Percentiles rank a stretch among this genome's conserved stretches.
These are phyloP conservation scores for Erigeron philadelphicus DNA, from an alignment of 140 eudicot species.

Conservation along the genomic window DNA sequence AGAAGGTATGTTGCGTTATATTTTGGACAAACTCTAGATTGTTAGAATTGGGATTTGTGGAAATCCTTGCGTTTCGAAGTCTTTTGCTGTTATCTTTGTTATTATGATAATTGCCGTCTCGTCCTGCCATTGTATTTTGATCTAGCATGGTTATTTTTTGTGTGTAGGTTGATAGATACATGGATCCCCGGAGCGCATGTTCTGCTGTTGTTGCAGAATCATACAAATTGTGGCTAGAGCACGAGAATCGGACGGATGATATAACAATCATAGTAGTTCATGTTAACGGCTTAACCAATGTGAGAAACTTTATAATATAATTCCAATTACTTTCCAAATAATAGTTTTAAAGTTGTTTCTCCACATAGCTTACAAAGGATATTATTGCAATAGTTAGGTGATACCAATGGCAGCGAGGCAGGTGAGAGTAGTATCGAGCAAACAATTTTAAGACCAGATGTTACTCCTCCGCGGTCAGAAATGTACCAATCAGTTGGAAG, in stretches of 20 bases:
- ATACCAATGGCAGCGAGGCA: slow-evolving; percentile 13
- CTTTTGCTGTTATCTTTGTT: no score
- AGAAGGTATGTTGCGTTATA: no score
- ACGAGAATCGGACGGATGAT: slow-evolving; percentile 95
- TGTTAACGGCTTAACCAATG: slow-evolving; percentile 61
- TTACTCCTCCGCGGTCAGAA: slow-evolving; percentile 40
- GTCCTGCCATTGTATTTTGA: no score
- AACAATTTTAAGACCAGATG: slow-evolving; percentile 20
- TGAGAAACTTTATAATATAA: slow-evolving; percentile 30
- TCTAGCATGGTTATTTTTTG: background rate
- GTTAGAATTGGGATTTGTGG: no score
- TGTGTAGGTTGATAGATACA: slow-evolving; percentile 58
- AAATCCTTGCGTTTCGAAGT: no score
- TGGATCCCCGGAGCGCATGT: slow-evolving; percentile 83
- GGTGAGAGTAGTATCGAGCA: slow-evolving; percentile 23
- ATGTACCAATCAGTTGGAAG: slow-evolving; percentile 33
- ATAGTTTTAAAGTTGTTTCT: background rate
- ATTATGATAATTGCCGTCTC: no score
- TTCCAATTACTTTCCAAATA: slow-evolving; percentile 6
- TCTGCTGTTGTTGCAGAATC: slow-evolving; percentile 81
- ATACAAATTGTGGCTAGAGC: slow-evolving; percentile 85
- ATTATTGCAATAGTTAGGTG: slow-evolving; percentile 37
- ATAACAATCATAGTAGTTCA: slow-evolving; percentile 85
- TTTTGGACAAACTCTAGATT: no score
- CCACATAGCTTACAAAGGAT: slow-evolving; percentile 14